Percentiles rank a stretch among this genome's conserved stretches.
Conservation (phyloP, 768 basidiomycete species). For the Suillus discolor region DNA sequence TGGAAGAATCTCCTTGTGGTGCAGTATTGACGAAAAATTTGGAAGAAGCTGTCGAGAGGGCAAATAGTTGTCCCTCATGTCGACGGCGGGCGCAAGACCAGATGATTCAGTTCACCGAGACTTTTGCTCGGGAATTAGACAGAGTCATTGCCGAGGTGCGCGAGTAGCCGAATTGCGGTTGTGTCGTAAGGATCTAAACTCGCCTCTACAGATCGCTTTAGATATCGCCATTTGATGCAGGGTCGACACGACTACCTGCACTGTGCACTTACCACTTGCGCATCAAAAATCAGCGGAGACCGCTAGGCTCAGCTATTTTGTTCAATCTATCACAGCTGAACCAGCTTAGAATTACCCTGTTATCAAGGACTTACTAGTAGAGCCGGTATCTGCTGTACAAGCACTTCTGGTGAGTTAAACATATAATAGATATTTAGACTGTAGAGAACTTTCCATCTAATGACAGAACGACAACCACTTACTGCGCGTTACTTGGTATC, state of each 20-base stretch:
- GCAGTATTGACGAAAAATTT: constrained; percentile 18
- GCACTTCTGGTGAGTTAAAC: not conserved
- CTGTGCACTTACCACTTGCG: not conserved
- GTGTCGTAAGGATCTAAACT: not conserved
- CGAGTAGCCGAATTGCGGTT: not conserved
- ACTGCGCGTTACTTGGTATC: not conserved
- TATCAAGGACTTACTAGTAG: not conserved
- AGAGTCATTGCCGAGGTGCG: constrained; percentile 23
- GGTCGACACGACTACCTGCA: not conserved
- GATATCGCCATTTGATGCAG: not conserved
- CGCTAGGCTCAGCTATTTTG: not conserved
- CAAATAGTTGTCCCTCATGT: constrained; percentile 23
- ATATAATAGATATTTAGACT: not conserved
- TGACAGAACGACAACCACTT: not conserved
- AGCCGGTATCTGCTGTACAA: not conserved
- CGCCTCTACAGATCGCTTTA: not conserved
- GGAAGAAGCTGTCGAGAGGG: constrained; percentile 21
- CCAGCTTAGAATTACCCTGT: not conserved
- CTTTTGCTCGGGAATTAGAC: constrained; percentile 26
- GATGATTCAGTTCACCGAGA: constrained; percentile 25
- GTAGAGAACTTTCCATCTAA: not conserved
- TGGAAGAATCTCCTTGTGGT: constrained; percentile 28
- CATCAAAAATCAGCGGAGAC: not conserved
- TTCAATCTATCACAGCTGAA: not conserved
- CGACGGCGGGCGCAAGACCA: constrained; percentile 18